Evolutionary conservation across 257 asterid species (phyloP), one percentile per base, ranked within the genome.

Genomic region (Solanum paucissectum): DNA sequence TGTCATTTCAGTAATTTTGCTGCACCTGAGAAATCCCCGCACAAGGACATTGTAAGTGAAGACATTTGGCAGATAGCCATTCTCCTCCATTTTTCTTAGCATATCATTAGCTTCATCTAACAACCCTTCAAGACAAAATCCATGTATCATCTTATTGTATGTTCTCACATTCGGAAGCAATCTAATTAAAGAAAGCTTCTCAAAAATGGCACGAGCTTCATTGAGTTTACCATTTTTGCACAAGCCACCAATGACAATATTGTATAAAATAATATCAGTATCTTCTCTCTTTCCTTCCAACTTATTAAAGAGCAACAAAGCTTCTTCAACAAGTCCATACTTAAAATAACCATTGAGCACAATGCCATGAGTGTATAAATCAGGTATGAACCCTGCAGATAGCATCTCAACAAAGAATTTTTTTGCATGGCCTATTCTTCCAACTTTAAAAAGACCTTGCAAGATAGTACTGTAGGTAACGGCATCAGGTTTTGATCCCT

Each of bases 341-440:
- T 83, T 74, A 7, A 55, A 68, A 23, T 75, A 76, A 37, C 89
- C 88, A 83, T 86, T 32, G 62, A 89, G 44, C 25, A 89, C 7
- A n/a, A 29, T 46, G 42, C 20, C 1, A 55, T 23, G 27, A 16
- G n/a, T 77, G 25, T 3, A n/a, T 2, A 40, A 11, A 66, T 37
- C 1, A 29, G 86, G 74, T 18, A 9, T 4, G 3, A 0, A 3
- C 5, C 71, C 72, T 0, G 3, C 10, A 38, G 16, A 27, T 85
- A 23, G 21, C 87, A 85, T 85, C 77, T 64, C 81, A 40, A 1
- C 58, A 13, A 14, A 38, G 5, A 66, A 2, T 1, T 9, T 16
- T 49, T 25, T 66, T 3, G 87, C 81, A 16, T 13, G 12, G 10
- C 55, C 87, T 2, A 36, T 12, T 38, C 33, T 27, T 73, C 87